Evolutionary conservation across 805 yeast species (phyloP).

Genomic region (Myxozyma lipomycoides): DNA sequence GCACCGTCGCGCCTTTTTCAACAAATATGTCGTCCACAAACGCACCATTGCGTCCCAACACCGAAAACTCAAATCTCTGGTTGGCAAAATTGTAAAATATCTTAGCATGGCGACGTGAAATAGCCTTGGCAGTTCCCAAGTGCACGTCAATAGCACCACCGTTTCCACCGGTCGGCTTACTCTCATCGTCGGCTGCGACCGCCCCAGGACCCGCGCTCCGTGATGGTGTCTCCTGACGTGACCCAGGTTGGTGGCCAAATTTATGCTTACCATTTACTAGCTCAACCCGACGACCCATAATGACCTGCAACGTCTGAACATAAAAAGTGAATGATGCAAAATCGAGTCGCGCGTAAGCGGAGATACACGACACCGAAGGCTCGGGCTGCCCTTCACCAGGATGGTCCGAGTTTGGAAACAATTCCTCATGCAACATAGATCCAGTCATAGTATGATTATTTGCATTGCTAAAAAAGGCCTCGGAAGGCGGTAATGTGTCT

Average conservation of each 20-base stretch:
- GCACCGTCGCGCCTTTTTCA: conserved; percentile 88
- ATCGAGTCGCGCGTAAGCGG: conserved; percentile 57
- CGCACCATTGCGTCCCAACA: conserved; percentile 93
- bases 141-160: conserved; percentile 75
- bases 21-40: conserved; percentile 89
- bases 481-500: conserved; percentile 10
- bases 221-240: conserved; percentile 15
- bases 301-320: conserved; percentile 91
- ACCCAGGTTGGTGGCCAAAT: conserved; percentile 29
- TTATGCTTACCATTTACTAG: conserved; percentile 40
- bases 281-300: conserved; percentile 85
- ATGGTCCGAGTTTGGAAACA: neutral
- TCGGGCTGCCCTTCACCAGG: neutral
- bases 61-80: conserved; percentile 86
- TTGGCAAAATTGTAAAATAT: conserved; percentile 95
- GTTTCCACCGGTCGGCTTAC: conserved; percentile 37
- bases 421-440: neutral
- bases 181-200: conserved; percentile 1
- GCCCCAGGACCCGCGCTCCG: neutral
- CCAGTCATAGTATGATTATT: neutral
- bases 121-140: conserved; percentile 86
- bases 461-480: conserved; percentile 3
- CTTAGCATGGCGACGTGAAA: conserved; percentile 90
- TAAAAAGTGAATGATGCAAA: conserved; percentile 91
- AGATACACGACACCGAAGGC: conserved; percentile 34